Evolutionary conservation across 176 grass and related monocot species (phyloP), one percentile per base, ranked within the genome.

Genomic region (Phoenix dactylifera): DNA sequence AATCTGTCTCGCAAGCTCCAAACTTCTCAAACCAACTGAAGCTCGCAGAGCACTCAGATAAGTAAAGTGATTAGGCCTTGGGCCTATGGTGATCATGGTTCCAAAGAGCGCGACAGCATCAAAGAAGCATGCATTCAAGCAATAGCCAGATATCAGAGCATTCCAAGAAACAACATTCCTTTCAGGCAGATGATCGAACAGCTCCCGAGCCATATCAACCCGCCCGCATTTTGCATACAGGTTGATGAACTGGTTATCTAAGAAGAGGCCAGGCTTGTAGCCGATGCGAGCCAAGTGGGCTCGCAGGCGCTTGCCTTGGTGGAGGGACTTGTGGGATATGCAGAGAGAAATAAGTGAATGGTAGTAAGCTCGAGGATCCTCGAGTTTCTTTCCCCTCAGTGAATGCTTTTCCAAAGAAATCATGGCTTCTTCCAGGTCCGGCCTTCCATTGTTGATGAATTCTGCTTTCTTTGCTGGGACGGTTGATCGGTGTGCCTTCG

Each of bases 121-220:
- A 25, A 51, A 16, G 26, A 66, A 18, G 24, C 28, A 24, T 6
- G 6, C 49, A 52, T 75, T 75, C 25, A 54, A 59, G 32, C 64
- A 59, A 63, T 59, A 75, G 18, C 72, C 62, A 2, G 72, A 56
- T 15, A 75, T 55, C 18, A 75, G 63, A 25, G 62, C 72, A 16
- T 75, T 75, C 72, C 72, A 75, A 22, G 72, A 75, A 50, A 75
- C 53, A 10, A 75, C 72, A 52, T 75, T 75, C 63, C 72, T 52
- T 2, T 75, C 24, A 6, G 23, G n/a, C 72, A 75, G 67, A 17
- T 19, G 16, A 29, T 75, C 55, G 18, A 75, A 75, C 63, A 75
- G 10, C 39, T 59, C 54, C 55, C 72, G 55, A 1, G 72, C 72
- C 63, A 53, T 28, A 0, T 24, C 62, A 51, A 67, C 5, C 35